Evolutionary conservation across 345 rosid species (phyloP).

Genomic region (Mallotus nudiflorus): DNA sequence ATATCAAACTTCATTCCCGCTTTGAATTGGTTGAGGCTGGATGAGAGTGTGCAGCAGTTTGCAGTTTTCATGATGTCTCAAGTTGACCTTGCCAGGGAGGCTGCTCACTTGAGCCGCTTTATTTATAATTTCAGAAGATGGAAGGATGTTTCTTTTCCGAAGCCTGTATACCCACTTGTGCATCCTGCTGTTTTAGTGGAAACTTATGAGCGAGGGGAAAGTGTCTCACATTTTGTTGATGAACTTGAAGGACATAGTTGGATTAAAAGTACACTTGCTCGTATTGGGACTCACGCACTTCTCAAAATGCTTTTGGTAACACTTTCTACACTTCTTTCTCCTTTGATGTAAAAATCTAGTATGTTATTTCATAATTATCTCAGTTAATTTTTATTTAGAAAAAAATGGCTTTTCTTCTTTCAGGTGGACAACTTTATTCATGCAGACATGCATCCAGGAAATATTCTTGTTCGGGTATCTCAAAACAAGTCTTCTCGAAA

Average conservation of each 20-base stretch:
- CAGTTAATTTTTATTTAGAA: neutral
- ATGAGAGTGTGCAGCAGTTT: constrained; percentile 95
- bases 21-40: constrained; percentile 90
- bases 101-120: constrained; percentile 93
- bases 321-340: constrained; percentile 9
- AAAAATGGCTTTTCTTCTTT: constrained; percentile 22
- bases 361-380: neutral
- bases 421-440: constrained; percentile 99
- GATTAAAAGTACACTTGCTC: constrained; percentile 80
- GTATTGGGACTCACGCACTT: constrained; percentile 94
- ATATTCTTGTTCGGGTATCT: constrained; percentile 81
- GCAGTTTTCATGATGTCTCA: constrained; percentile 97
- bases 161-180: constrained; percentile 89
- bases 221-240: constrained; percentile 83
- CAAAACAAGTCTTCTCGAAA: constrained; percentile 57
- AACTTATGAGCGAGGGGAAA: constrained; percentile 89
- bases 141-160: constrained; percentile 97
- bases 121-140: constrained; percentile 86
- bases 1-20: constrained; percentile 67
- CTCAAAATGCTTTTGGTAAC: constrained; percentile 96
- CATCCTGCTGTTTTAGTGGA: constrained; percentile 98
- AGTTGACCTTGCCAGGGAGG: constrained; percentile 99
- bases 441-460: constrained; percentile 99
- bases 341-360: neutral
- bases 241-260: constrained; percentile 65